A percentile compares a stretch with the other conserved stretches of the same genome.
Conservation (phyloP, 352 stramenopile genomes). For the Phytopythium vexans region DNA sequence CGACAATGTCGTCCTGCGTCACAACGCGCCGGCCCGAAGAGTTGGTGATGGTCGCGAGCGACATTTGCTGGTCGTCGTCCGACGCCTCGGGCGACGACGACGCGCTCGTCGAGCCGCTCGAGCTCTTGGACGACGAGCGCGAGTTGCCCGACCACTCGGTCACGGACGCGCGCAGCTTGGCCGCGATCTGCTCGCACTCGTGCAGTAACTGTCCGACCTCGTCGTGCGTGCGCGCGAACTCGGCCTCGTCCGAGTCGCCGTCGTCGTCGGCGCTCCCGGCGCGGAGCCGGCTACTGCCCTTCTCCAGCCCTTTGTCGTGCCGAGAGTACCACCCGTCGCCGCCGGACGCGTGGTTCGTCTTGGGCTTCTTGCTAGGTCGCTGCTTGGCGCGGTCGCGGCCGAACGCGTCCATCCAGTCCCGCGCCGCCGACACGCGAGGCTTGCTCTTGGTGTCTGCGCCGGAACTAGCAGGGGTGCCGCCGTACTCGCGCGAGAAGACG, state of each 20-base stretch:
- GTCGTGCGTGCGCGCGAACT: conserved; percentile 58
- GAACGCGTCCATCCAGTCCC: conserved; percentile 66
- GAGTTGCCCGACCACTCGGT: conserved; percentile 51
- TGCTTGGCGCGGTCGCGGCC: conserved; percentile 10
- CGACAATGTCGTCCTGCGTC: conserved; percentile 64
- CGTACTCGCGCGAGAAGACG: conserved; percentile 24
- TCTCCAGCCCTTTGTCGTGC: conserved; percentile 7
- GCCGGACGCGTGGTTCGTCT: conserved; percentile 2
- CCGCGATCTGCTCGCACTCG: conserved; percentile 60
- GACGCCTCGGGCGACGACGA: conserved; percentile 22
- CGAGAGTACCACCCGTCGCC: conserved; percentile 14
- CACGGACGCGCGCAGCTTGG: conserved; percentile 60
- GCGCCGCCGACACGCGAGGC: conserved; percentile 18
- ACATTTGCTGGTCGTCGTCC: conserved; percentile 62
- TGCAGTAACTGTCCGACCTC: conserved; percentile 64
- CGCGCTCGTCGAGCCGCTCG: conserved; percentile 10
- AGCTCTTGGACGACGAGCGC: conserved; percentile 15
- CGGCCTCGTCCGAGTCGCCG: conserved; percentile 42
- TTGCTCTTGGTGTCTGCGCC: no score
- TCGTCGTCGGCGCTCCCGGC: conserved; percentile 14
- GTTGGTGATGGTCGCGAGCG: conserved; percentile 39
- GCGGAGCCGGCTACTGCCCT: conserved; percentile 8
- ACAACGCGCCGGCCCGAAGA: conserved; percentile 40
- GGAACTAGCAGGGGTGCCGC: conserved; percentile 16
- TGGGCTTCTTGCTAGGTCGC: conserved; percentile 19